These are phyloP conservation scores for Suillus spraguei DNA, from an alignment of 768 basidiomycete species.

Conservation along the genomic window DNA sequence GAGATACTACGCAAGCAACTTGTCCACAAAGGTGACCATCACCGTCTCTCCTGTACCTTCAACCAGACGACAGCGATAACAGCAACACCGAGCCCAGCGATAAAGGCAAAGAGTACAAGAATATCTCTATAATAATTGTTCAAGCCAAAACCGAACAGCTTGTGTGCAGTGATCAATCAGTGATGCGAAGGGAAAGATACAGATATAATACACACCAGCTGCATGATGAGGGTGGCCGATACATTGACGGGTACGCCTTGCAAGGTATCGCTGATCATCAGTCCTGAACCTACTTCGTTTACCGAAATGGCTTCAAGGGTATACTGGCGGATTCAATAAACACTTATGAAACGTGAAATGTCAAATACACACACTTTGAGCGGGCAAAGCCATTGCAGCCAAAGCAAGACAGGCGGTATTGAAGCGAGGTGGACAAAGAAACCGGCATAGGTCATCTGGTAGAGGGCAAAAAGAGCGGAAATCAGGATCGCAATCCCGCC, in stretches of 20 bases:
- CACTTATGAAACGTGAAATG: not conserved
- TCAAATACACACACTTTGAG: conserved; percentile 48
- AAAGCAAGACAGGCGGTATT: conserved; percentile 90
- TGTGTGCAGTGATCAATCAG: not conserved
- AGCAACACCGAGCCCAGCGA: conserved; percentile 72
- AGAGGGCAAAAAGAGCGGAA: conserved; percentile 73
- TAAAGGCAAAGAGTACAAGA: conserved; percentile 83
- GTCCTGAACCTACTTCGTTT: conserved; percentile 89
- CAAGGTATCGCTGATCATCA: conserved; percentile 79
- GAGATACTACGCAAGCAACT: not conserved
- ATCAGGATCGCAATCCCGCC: conserved; percentile 91
- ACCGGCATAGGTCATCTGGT: conserved; percentile 87
- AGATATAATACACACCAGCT: conserved; percentile 54
- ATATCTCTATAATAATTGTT: conserved; percentile 91
- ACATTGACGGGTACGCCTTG: conserved; percentile 82
- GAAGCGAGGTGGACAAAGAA: conserved; percentile 88
- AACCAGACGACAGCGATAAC: conserved; percentile 82
- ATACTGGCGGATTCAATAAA: conserved; percentile 36
- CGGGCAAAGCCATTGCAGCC: conserved; percentile 91
- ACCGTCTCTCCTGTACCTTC: conserved; percentile 77
- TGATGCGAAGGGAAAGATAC: not conserved
- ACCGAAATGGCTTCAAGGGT: conserved; percentile 84
- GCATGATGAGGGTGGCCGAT: conserved; percentile 85
- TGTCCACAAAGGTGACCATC: conserved; percentile 8
- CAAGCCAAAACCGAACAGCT: conserved; percentile 86